Evolutionary conservation across 495 filamentous ascomycete genomes (phyloP), one percentile per base, ranked within the genome.

Genomic region (Recurvomyces mirabilis): DNA sequence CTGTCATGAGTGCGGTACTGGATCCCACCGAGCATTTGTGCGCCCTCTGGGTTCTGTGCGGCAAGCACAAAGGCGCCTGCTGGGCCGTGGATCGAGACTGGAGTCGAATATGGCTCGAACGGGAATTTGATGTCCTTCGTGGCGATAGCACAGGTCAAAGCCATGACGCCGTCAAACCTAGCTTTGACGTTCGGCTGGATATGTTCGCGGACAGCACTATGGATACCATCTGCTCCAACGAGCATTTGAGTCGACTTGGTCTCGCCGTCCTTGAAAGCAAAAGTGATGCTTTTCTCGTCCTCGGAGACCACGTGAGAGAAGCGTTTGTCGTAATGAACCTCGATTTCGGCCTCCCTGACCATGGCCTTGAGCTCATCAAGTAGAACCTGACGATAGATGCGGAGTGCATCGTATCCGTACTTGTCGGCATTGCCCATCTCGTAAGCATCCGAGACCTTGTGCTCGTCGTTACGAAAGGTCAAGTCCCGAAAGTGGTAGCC

Each of bases 21-120:
- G 1, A 55, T 60, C 0, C 70, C 69, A 6, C 68, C 58, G 9
- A 73, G 47, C 3, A 68, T 46, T 41, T 72, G 66, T 0, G 58
- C 62, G 1, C 70, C 71, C 47, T 71, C 65, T 3, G 40, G 24
- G 14, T 54, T 56, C 41, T 74, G 70, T 0, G 67, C 67, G 3
- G 68, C 68, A 5, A 74, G 59, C 19, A 74, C 48, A 32, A 71
- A 71, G 7, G 63, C 63, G 0, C 69, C 68, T 11, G 57, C 53
- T n/a, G 56, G 51, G 28, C 58, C 64, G 51, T 62, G 60, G 29
- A 72, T 64, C 1, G 64, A 62, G 2, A 65, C 62, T 0, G 71
- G 70, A 14, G 72, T 36, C 5, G 52, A 18, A 41, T 66, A 74
- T 13, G n/a, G 10, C 25, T 20, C 32, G 29, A 10, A n/a, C 20